These are phyloP conservation scores for Colletotrichum sp. DNA, from an alignment of 2,329 filamentous ascomycete genomes.

Conservation along the genomic window DNA sequence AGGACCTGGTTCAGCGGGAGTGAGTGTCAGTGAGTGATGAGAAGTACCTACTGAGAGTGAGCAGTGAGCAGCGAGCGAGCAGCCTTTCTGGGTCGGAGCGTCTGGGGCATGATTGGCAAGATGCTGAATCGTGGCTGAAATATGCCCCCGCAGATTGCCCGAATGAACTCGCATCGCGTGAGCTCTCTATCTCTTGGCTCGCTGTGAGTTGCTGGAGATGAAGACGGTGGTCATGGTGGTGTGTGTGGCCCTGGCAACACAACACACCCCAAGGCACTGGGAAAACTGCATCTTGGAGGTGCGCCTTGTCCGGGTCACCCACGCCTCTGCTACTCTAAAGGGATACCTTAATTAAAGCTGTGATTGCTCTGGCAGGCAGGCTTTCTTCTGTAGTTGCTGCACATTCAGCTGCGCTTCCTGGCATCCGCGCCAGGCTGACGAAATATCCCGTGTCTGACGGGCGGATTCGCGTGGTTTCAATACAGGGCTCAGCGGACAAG, in stretches of 20 bases:
- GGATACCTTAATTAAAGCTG: background rate
- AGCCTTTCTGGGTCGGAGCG: background rate
- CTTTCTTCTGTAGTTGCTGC: background rate
- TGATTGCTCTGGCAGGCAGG: background rate
- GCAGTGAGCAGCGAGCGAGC: background rate
- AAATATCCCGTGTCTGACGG: background rate
- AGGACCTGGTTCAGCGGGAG: background rate
- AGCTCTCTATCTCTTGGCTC: constrained; percentile 13
- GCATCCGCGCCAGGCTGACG: background rate
- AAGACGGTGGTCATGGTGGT: background rate
- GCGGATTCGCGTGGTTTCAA: background rate
- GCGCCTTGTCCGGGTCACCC: background rate
- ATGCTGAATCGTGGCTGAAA: constrained; percentile 13
- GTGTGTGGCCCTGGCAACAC: background rate
- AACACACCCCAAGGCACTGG: background rate
- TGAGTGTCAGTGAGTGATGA: background rate
- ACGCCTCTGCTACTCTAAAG: background rate
- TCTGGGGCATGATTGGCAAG: constrained; percentile 1
- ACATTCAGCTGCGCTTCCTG: background rate
- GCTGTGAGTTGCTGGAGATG: background rate
- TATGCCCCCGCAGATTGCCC: constrained; percentile 16
- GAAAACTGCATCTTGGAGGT: background rate
- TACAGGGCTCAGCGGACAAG: background rate
- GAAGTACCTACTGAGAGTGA: background rate
- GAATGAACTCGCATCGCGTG: constrained; percentile 2